Base-by-base conservation (phyloP, 1,139 yeast species). In the Hansenula lynferdii region DNA sequence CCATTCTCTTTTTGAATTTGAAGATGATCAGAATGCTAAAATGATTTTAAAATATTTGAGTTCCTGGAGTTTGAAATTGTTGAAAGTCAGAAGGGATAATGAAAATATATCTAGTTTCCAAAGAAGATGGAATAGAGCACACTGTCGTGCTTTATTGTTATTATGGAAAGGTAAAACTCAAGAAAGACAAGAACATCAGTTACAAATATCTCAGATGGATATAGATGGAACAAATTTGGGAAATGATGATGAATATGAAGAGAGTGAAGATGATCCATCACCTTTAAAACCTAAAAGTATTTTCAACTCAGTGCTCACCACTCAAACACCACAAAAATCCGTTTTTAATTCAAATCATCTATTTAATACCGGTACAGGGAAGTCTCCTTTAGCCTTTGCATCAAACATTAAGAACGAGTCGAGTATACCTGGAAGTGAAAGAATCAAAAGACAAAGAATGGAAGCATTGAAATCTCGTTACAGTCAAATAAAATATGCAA, bases 61-160 rank as follows among this genome's bases (percentile, higher is more conserved):
- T 32, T 16, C 41, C 6, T 63, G 69, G 67, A 56, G 57, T 16
- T 43, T 63, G 41, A 51, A 51, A 34, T 42, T 50, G 23, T 43
- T 62, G 40, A 62, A 62, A 42, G 42, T 50, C 5, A 50, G 52
- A 29, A 54, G 63, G 38, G 62, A 62, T 42, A 49, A 57, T 18
- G 64, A 58, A 35, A 50, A 57, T 3, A 52, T 61, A 3, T 49
- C 44, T 7, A 48, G 49, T 14, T 63, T 63, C 44, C 48, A 56
- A 32, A 47, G 43, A 18, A 51, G 69, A 34, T 63, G 69, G 69
- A 51, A 56, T 37, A 50, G 69, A 34, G 68, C 67, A 2, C 57
- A 49, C 17, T 39, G 61, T 22, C 46, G 67, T 37, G 67, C 65
- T 0, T 40, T 63, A 3, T 31, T 64, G 16, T 32, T 48, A 6